A percentile compares a stretch with the other conserved stretches of the same genome.
Conservation (phyloP, 2,329 filamentous ascomycete species). For the Ilyonectria destructans region DNA sequence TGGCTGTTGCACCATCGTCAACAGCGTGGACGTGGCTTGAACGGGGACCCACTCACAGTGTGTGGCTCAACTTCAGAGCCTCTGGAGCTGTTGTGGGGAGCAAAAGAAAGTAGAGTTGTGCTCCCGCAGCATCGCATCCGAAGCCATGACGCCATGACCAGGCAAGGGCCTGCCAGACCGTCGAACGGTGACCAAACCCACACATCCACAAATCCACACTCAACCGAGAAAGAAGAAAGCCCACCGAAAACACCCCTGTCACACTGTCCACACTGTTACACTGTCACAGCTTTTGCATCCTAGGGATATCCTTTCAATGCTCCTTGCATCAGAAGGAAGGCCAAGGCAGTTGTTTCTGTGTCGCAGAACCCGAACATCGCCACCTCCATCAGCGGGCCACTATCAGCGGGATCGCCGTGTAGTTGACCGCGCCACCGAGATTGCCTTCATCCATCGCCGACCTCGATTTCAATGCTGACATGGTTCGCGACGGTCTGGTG, state of each 20-base stretch:
- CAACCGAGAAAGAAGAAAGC: neutral
- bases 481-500: constrained; percentile 4
- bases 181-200: constrained; percentile 8
- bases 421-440: neutral
- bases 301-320: neutral
- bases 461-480: constrained; percentile 4
- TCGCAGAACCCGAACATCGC: neutral
- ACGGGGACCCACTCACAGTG: neutral
- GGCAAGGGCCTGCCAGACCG: constrained; percentile 7
- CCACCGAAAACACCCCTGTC: neutral
- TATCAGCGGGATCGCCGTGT: constrained; percentile 2
- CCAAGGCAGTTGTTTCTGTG: constrained; percentile 2
- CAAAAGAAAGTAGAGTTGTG: constrained; percentile 16
- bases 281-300: neutral
- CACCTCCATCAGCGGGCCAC: neutral
- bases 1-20: constrained; percentile 38
- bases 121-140: constrained; percentile 26
- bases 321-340: neutral
- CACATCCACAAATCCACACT: neutral
- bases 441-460: constrained; percentile 6
- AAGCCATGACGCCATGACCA: constrained; percentile 30
- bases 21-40: constrained; percentile 23
- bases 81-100: constrained; percentile 15
- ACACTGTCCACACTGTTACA: neutral
- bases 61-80: constrained; percentile 6